These are phyloP conservation scores for Capsicum rhomboideum DNA, from an alignment of 257 asterid species.

Conservation along the genomic window DNA sequence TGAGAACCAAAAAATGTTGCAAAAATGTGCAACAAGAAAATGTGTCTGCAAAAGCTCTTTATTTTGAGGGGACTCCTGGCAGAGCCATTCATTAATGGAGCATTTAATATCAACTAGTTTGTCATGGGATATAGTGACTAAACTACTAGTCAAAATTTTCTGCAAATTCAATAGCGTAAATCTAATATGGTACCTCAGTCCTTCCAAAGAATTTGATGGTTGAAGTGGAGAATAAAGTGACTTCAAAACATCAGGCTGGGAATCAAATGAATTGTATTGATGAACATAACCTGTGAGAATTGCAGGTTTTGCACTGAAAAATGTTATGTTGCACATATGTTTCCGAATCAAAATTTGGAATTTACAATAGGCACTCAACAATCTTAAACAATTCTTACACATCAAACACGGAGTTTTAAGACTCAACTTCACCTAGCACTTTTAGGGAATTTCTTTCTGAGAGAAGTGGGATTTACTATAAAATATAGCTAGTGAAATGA, in stretches of 20 bases:
- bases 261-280: slow-evolving; percentile 81
- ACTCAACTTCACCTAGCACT: not conserved
- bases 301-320: not conserved
- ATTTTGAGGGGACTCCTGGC: not conserved
- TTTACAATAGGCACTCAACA: not conserved
- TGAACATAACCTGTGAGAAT: slow-evolving; percentile 67
- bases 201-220: slow-evolving; percentile 78
- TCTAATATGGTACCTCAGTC: slow-evolving; percentile 51
- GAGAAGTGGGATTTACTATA: not conserved
- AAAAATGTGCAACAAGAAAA: not conserved
- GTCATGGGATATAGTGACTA: not conserved
- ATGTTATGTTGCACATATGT: not conserved
- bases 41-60: not conserved
- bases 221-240: slow-evolving; percentile 91
- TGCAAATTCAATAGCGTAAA: not conserved
- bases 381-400: not conserved
- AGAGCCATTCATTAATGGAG: not conserved
- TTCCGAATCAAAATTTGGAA: not conserved
- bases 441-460: not conserved
- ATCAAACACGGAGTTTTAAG: not conserved
- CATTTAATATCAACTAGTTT: not conserved
- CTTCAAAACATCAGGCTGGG: slow-evolving; percentile 86
- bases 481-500: not conserved
- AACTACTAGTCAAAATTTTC: not conserved
- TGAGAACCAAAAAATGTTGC: not conserved